Conservation (phyloP, 2,329 filamentous ascomycete species). For the Moelleriella libera region DNA sequence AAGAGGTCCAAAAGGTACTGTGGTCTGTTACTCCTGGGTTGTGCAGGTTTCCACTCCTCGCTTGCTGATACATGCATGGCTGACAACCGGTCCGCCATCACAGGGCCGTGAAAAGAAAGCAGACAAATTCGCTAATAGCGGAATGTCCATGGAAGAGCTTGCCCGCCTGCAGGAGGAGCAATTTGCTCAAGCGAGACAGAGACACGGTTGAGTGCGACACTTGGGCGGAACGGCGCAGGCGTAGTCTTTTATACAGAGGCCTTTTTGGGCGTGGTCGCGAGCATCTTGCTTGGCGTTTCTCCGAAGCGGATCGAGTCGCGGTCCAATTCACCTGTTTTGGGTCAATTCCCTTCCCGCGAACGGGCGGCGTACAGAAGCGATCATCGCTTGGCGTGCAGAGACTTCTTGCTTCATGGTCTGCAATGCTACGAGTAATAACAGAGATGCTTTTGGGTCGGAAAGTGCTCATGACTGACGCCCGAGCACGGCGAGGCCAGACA, state of each 20-base stretch:
- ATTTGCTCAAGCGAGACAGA: constrained; percentile 56
- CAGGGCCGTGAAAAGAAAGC: constrained; percentile 93
- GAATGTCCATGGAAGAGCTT: constrained; percentile 80
- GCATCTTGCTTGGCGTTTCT: too few relatives aligned
- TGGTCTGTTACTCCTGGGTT: constrained; percentile 19
- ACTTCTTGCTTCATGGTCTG: too few relatives aligned
- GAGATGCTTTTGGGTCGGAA: too few relatives aligned
- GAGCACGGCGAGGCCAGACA: too few relatives aligned
- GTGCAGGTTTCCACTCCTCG: constrained; percentile 24
- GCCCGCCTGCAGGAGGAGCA: constrained; percentile 81
- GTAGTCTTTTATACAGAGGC: neutral
- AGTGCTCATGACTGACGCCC: too few relatives aligned
- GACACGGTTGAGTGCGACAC: constrained; percentile 11
- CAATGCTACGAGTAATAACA: too few relatives aligned
- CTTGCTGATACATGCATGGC: neutral
- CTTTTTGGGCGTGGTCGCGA: too few relatives aligned
- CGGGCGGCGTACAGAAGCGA: too few relatives aligned
- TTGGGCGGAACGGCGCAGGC: constrained; percentile 1
- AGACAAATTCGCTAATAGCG: constrained; percentile 92
- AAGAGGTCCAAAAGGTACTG: constrained; percentile 76
- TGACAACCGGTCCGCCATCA: neutral
- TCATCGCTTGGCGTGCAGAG: too few relatives aligned
- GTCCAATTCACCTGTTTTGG: too few relatives aligned
- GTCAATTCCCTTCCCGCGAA: too few relatives aligned
- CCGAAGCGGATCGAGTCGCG: too few relatives aligned